Conservation (phyloP, 2,329 filamentous ascomycete species). For the Didymellaceae sp. region DNA sequence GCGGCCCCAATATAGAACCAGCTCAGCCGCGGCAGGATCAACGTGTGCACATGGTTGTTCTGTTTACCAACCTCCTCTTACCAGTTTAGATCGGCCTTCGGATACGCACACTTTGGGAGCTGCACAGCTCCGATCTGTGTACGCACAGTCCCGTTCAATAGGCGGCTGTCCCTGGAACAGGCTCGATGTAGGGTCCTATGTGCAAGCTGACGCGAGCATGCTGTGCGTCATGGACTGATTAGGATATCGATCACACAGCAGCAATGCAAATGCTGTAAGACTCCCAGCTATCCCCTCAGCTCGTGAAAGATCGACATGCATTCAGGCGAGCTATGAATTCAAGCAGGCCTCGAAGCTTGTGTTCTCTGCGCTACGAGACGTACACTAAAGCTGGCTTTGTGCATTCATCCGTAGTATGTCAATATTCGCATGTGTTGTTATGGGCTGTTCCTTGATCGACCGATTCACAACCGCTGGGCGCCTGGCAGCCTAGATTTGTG, state of each 20-base stretch:
- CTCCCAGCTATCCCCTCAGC: too few species aligned
- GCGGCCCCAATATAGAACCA: conserved; percentile 11
- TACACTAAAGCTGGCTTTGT: too few species aligned
- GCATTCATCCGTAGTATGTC: too few species aligned
- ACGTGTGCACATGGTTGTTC: conserved; percentile 1
- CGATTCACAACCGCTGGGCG: too few species aligned
- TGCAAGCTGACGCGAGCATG: background rate
- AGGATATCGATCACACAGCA: conserved; percentile 1
- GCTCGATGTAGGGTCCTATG: background rate
- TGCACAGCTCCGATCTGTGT: background rate
- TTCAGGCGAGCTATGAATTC: too few species aligned
- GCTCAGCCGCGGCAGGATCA: conserved; percentile 17
- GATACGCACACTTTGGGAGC: background rate
- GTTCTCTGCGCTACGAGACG: too few species aligned
- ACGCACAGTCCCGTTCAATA: background rate
- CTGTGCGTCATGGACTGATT: background rate
- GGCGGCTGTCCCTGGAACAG: background rate
- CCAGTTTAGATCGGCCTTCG: background rate
- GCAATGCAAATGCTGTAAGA: too few species aligned
- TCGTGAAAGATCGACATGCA: too few species aligned
- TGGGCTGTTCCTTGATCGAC: too few species aligned
- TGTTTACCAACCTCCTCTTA: background rate
- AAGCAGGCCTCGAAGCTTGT: too few species aligned
- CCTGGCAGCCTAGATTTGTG: too few species aligned
- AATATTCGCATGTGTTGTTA: too few species aligned